Base-by-base conservation (phyloP, 2,329 filamentous ascomycete species). In the Coniosporium tulheliwenetii region DNA sequence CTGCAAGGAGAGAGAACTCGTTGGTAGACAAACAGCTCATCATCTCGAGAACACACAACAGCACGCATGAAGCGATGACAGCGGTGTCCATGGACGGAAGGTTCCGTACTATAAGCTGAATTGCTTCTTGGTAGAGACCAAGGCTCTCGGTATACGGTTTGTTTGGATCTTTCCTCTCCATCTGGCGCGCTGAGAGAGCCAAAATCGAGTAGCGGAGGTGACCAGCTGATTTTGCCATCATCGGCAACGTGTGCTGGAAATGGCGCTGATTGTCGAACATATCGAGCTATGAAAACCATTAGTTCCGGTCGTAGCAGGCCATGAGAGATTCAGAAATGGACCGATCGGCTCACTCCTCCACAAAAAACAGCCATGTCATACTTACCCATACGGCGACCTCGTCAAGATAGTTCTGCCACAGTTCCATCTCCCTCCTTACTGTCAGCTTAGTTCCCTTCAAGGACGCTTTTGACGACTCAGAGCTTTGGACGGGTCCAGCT, bases 181-280 rank as follows among this genome's bases (percentile, higher is more conserved):
- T 65, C 42, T 71, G 67, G 2, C 69, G 60, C 2, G 70, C 66
- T 0, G 69, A 73, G 5, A 75, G 63, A 1, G 71, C 70, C 5
- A 75, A 56, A 30, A 75, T 62, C 0, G 68, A 67, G 43, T 69
- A 69, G 2, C 65, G 52, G 2, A 73, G 46, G 16, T 65, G 56
- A 0, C 62, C 56, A 16, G 65, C 66, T 16, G 55, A 58, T 35
- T 63, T 63, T 1, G 70, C 69, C 29, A 73, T 53, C 2, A 67
- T 53, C 0, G 71, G 66, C 2, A 75, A 56, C 9, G 69, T 62
- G 1, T 67, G 63, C 13, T 67, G 66, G 48, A 76, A 75, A 36
- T 66, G 64, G 10, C 66, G 65, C 10, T 66, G 56, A 26, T 61
- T 59, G 43, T 76, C 71, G 39, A 74, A 73, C 52, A 73, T 75